Evolutionary conservation across 164 flowering plant genomes (phyloP), one percentile per base, ranked within the genome.

Genomic region (Vitis rupestris): DNA sequence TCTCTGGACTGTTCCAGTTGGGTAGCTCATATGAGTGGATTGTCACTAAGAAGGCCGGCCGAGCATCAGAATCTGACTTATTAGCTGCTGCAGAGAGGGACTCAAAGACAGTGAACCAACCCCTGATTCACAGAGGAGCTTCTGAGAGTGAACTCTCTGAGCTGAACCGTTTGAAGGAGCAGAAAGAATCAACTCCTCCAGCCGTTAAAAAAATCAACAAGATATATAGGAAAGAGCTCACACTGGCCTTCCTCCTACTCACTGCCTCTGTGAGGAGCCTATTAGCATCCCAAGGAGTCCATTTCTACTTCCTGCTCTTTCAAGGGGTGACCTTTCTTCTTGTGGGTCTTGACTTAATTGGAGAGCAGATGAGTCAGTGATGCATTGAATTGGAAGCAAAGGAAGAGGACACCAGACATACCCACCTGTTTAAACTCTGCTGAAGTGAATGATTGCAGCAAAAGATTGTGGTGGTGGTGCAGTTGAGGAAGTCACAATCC

Each of bases 1-100:
- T 88, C 56, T 91, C 97, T 3, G 97, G 97, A 2, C 70, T 91
- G 13, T 90, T 92, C 86, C 90, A 90, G 66, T 75, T 92, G 73
- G 95, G 97, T 9, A 90, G 94, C 78, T 86, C 97, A 1, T 92
- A 92, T 59, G 97, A 92, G 73, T 92, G 95, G 97, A 76, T 89
- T 65, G 90, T 92, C 59, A 92, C 97, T 23, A 92, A 92, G 70
- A 92, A 92, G 64, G 82, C 91, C 0, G 97, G 97, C n/a, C 74
- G 97, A 64, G 76, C 96, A 47, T 92, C 97, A 3, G 96, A 92
- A 59, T 76, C 89, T 0, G 97, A 91, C 78, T 75, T 91, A 19
- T 64, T 88, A 27, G 89, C 88, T 8, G 80, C 79, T 10, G 89
- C 76, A 0, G 92, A 91, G 77, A 78, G 83, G 58, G 93, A 89